These are phyloP conservation scores for Pseudopyrenochaeta lycopersici DNA, from an alignment of 2,329 filamentous ascomycete genomes.

Conservation along the genomic window DNA sequence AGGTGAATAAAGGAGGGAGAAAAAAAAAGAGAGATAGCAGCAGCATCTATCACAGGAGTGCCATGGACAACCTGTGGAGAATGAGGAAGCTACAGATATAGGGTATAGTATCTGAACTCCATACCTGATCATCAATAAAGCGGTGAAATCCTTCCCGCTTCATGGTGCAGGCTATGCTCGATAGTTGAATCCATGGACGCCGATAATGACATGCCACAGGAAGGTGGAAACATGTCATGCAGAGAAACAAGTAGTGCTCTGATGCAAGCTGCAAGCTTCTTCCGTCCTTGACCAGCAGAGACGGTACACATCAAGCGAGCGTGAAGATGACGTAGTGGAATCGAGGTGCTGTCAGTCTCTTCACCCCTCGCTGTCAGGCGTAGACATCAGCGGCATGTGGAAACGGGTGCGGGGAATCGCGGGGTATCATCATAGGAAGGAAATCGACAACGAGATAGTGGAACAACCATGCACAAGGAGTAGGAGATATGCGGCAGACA, in stretches of 20 bases:
- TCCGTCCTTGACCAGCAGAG: constrained; percentile 47
- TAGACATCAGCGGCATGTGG: constrained; percentile 40
- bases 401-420: constrained; percentile 45
- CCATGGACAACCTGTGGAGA: background rate
- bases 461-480: constrained; percentile 12
- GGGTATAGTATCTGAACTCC: constrained; percentile 3
- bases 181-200: constrained; percentile 24
- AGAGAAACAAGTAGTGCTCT: constrained; percentile 36
- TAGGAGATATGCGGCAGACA: background rate
- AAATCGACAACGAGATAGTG: constrained; percentile 31
- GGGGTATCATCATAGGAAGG: constrained; percentile 46
- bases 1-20: no score
- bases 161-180: constrained; percentile 12
- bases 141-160: constrained; percentile 7
- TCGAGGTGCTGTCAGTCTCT: constrained; percentile 8
- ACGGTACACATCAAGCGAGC: constrained; percentile 25
- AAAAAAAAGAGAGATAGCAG: background rate
- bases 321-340: background rate
- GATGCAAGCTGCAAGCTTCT: constrained; percentile 31
- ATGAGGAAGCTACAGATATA: background rate
- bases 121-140: constrained; percentile 2
- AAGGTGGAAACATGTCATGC: constrained; percentile 36
- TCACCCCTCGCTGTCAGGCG: constrained; percentile 20
- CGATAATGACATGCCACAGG: constrained; percentile 21
- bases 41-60: background rate